Evolutionary conservation across 78 protist species (phyloP).

Genomic region (Dictyostelium firmibasis): DNA sequence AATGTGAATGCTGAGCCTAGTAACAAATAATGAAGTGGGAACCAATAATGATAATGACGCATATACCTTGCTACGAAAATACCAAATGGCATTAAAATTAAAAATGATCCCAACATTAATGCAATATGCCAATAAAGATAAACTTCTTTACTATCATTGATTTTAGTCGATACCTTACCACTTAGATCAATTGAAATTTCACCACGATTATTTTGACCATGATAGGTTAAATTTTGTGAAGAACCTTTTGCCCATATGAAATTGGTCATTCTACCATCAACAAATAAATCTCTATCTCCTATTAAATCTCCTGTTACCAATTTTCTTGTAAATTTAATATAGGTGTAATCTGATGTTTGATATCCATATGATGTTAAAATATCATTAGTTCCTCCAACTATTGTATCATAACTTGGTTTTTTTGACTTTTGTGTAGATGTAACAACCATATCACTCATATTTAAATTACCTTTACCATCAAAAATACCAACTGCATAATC

Average conservation of each 20-base stretch:
- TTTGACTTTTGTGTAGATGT: neutral
- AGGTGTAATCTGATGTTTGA: constrained; percentile 19
- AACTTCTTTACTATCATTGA: neutral
- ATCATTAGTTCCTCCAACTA: constrained; percentile 21
- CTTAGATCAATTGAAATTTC: neutral
- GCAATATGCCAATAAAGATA: neutral
- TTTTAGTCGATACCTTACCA: neutral
- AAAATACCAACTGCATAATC: constrained; percentile 28
- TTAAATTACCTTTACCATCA: neutral
- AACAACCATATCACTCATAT: constrained; percentile 20
- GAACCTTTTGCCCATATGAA: constrained; percentile 51
- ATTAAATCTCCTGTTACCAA: constrained; percentile 20
- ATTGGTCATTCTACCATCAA: neutral
- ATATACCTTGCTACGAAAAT: constrained; percentile 53
- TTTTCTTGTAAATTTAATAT: constrained; percentile 14
- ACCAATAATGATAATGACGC: constrained; percentile 41
- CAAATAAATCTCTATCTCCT: constrained; percentile 24
- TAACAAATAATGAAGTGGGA: constrained; percentile 36
- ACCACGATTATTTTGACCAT: constrained; percentile 27
- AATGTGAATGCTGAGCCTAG: neutral
- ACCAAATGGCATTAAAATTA: constrained; percentile 64
- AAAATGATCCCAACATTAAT: constrained; percentile 36
- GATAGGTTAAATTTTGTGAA: neutral
- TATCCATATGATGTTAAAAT: constrained; percentile 24
- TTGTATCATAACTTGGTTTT: neutral